Base-by-base conservation (phyloP, 371 early-diverging fungal species). In the Mortierella sp. region DNA sequence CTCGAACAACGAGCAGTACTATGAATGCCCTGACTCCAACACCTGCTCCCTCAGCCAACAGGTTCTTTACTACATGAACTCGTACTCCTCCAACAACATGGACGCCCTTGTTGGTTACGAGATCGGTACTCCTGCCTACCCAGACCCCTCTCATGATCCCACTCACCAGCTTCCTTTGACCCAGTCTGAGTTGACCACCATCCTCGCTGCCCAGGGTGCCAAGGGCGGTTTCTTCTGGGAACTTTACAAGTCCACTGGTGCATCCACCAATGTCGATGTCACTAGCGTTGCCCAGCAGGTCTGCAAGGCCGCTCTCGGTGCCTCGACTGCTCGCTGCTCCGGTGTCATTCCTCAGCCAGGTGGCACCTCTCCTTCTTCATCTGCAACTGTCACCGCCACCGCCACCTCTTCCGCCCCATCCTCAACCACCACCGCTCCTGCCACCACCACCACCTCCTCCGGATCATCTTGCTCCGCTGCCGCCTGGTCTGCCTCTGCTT, bases 141-240 rank as follows among this genome's bases (percentile, higher is more conserved):
- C 82, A 45, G 82, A 59, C 55, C 40, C 69, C 21, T 59, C 65
- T 64, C 82, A 81, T 50, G 82, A 81, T 57, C 76, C 76, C 22
- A 63, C 76, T 52, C 72, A 81, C 57, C 82, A 81, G 73, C 61
- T 81, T 68, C 82, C 82, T 40, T 40, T 81, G 67, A 76, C 40
- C 50, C 82, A 75, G 47, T 24, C 76, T 32, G 82, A 81, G 58
- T 47, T 81, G 63, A 66, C 61, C 55, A 62, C 55, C 70, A 81
- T 81, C 59, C 63, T 81, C 19, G 67, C 64, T 40, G 82, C 52
- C 36, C 82, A 81, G 73, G 82, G 82, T 40, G 7, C 69, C 40
- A 75, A 76, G 47, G 82, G 82, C 24, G 82, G 82, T 60, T 81
- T 81, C 76, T 81, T 81, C 82, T 81, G 82, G 82, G 82, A 81